phyloP scores from a whole-genome alignment of 73 alveolate genomes.

The Blepharisma japonicum region DNA sequence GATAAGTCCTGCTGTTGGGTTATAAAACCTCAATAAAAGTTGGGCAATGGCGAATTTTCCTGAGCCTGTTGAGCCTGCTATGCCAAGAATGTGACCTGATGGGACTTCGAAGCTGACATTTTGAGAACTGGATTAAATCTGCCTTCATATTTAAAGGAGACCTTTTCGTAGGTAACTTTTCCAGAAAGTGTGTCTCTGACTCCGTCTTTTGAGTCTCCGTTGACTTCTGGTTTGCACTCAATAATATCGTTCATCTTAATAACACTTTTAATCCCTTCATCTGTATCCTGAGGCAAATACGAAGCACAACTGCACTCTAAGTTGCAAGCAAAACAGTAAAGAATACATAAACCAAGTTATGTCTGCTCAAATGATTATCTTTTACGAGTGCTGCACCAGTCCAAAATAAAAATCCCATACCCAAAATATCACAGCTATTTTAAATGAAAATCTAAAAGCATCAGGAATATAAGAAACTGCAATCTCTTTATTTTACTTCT shows the following conservation, averaged over 20 bases:
- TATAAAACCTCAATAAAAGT: constrained; percentile 71
- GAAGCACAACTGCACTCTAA: background rate
- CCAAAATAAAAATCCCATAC: constrained; percentile 42
- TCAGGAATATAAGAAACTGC: background rate
- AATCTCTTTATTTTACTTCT: background rate
- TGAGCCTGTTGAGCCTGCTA: constrained; percentile 80
- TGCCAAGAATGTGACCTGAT: constrained; percentile 70
- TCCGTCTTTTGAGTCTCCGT: background rate
- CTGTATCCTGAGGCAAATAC: constrained; percentile 1
- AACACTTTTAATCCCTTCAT: constrained; percentile 50
- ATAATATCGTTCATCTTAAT: constrained; percentile 36
- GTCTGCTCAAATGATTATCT: constrained; percentile 3
- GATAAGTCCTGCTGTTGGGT: constrained; percentile 60
- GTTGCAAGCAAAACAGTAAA: background rate
- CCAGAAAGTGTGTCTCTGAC: constrained; percentile 32
- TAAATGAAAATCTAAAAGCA: constrained; percentile 33
- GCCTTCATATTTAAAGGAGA: constrained; percentile 59
- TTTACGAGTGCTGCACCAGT: constrained; percentile 43
- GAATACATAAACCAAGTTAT: background rate
- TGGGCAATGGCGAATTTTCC: constrained; percentile 75
- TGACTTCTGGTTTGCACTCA: constrained; percentile 11
- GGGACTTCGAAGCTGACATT: constrained; percentile 44
- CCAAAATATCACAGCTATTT: constrained; percentile 34
- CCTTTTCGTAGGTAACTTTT: constrained; percentile 59
- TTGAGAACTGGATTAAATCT: constrained; percentile 31